Evolutionary conservation across 192 early-diverging fungal genomes (phyloP).

Genomic region (Thamnidium elegans): DNA sequence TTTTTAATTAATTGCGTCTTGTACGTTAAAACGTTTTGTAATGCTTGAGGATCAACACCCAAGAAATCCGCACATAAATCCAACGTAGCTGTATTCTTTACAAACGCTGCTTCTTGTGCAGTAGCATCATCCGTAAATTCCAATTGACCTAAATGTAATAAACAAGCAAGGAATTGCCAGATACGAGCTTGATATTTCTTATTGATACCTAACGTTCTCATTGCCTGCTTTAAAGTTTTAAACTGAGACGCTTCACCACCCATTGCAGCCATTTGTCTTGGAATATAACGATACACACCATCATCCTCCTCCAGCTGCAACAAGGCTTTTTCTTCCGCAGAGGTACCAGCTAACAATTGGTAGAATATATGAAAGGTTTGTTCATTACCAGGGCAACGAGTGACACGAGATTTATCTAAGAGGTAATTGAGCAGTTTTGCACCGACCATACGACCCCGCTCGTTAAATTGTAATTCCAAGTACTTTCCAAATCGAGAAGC

Average conservation of each 20-base stretch:
- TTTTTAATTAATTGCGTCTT: conserved; percentile 80
- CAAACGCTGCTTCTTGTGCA: conserved; percentile 68
- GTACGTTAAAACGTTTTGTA: conserved; percentile 78
- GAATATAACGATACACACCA: conserved; percentile 52
- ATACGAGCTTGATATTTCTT: conserved; percentile 81
- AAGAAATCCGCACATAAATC: conserved; percentile 80
- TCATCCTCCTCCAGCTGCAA: conserved; percentile 69
- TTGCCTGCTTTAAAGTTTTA: conserved; percentile 65
- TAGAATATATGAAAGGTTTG: conserved; percentile 96
- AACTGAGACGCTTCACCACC: conserved; percentile 63
- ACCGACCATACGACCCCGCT: conserved; percentile 85
- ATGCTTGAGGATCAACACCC: conserved; percentile 65
- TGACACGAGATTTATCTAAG: conserved; percentile 81
- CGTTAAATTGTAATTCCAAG: conserved; percentile 89
- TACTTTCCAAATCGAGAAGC: conserved; percentile 85
- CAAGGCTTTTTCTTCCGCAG: conserved; percentile 70
- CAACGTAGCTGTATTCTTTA: conserved; percentile 74
- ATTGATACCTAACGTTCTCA: conserved; percentile 84
- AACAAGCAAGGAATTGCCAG: conserved; percentile 79
- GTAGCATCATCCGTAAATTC: conserved; percentile 73
- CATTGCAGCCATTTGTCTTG: conserved; percentile 52
- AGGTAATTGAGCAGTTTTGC: conserved; percentile 86
- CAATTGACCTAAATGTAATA: conserved; percentile 87
- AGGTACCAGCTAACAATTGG: conserved; percentile 84
- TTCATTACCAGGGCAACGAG: conserved; percentile 59